A percentile compares a stretch with the other conserved stretches of the same genome.
Evolutionary conservation across 1,284 basidiomycete species (phyloP).

Genomic region (Sanguinoderma infundibulare): DNA sequence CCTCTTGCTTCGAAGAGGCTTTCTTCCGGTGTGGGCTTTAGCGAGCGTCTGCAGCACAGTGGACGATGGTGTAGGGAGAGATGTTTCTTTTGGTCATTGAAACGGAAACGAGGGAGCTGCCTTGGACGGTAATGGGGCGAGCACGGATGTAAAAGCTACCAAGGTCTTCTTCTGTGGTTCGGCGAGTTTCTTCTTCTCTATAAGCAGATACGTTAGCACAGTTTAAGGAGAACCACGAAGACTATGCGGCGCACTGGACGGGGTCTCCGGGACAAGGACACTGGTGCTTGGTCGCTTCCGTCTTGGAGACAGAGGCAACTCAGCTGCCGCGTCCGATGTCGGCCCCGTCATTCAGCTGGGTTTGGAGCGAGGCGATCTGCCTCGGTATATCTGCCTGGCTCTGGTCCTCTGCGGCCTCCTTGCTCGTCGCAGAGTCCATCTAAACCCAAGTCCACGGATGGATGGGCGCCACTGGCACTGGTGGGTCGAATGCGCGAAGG

Average conservation of each 20-base stretch:
- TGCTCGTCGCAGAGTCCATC: conserved; percentile 21
- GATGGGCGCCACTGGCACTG: too few species aligned
- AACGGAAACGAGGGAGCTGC: conserved; percentile 3
- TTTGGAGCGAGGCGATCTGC: conserved; percentile 47
- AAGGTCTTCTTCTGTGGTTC: background rate
- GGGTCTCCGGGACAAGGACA: conserved; percentile 66
- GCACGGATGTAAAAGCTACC: background rate
- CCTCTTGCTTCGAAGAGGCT: conserved; percentile 19
- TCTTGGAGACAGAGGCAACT: conserved; percentile 47
- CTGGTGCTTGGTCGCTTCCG: conserved; percentile 47
- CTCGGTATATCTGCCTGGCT: conserved; percentile 43
- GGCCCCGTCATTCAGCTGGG: conserved; percentile 42
- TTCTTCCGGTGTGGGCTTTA: conserved; percentile 33
- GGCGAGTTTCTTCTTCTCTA: conserved; percentile 48
- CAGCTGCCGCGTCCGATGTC: conserved; percentile 4
- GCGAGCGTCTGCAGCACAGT: conserved; percentile 54
- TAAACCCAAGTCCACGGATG: too few species aligned
- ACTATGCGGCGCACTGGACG: conserved; percentile 58
- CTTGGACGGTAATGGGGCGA: background rate
- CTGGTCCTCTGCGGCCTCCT: conserved; percentile 13
- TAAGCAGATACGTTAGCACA: background rate
- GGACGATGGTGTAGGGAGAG: conserved; percentile 45
- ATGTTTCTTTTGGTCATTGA: background rate
- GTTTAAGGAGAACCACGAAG: fast-evolving
- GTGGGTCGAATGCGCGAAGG: too few species aligned